phyloP scores from a whole-genome alignment of 2,329 filamentous ascomycete genomes.

The Pseudogymnoascus sp. region DNA sequence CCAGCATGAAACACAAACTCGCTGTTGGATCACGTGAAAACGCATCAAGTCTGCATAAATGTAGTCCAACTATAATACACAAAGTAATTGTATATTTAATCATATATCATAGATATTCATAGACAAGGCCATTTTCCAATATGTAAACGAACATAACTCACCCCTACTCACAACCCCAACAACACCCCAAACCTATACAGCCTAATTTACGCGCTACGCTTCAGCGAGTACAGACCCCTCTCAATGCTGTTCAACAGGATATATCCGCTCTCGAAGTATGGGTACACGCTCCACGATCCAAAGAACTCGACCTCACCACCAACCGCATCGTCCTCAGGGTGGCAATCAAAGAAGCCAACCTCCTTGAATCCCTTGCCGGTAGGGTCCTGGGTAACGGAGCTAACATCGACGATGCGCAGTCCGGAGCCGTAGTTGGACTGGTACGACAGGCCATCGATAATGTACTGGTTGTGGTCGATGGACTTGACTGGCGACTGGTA shows the following conservation, averaged over 20 bases:
- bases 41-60: slow-evolving; percentile 27
- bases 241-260: slow-evolving; percentile 34
- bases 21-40: slow-evolving; percentile 29
- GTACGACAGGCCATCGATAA: slow-evolving; percentile 35
- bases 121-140: not conserved
- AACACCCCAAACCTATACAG: not conserved
- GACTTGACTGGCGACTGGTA: slow-evolving; percentile 33
- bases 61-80: not conserved
- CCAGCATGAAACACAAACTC: not conserved
- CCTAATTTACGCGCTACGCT: slow-evolving; percentile 14
- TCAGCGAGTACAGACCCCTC: slow-evolving; percentile 33
- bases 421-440: slow-evolving; percentile 45
- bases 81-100: slow-evolving; percentile 1
- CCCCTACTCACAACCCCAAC: not conserved
- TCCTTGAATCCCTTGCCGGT: slow-evolving; percentile 33
- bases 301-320: slow-evolving; percentile 35
- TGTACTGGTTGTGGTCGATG: slow-evolving; percentile 42
- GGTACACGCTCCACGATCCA: slow-evolving; percentile 36
- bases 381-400: slow-evolving; percentile 28
- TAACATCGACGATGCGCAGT: slow-evolving; percentile 30
- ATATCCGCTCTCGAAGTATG: slow-evolving; percentile 33
- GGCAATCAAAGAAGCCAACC: slow-evolving; percentile 33
- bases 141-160: slow-evolving; percentile 1
- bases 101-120: slow-evolving; percentile 2
- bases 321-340: slow-evolving; percentile 22